phyloP scores from a whole-genome alignment of 768 basidiomycete genomes.

The Piloderma croceum region DNA sequence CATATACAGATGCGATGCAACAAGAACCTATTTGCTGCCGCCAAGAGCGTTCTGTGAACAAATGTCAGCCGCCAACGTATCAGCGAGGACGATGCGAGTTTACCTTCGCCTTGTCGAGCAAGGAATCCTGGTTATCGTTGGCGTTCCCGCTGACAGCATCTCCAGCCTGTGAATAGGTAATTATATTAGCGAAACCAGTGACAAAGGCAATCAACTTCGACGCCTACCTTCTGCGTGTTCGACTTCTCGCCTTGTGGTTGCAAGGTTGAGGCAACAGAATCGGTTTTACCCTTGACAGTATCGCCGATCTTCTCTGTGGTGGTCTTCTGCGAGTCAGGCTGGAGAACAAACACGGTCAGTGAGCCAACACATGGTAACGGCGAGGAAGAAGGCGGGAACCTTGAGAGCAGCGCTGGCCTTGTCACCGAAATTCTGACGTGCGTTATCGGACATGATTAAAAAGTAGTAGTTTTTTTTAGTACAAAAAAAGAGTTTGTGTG shows the following conservation, averaged over 20 bases:
- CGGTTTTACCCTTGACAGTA: slow-evolving; percentile 40
- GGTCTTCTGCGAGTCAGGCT: slow-evolving; percentile 61
- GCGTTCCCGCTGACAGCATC: slow-evolving; percentile 45
- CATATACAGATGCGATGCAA: too few relatives aligned
- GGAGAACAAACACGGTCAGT: not conserved
- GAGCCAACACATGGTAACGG: not conserved
- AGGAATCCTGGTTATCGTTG: slow-evolving; percentile 33
- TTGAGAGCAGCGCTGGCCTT: slow-evolving; percentile 47
- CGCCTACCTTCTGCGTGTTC: slow-evolving; percentile 37
- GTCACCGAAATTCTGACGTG: slow-evolving; percentile 55
- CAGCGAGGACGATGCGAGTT: too few relatives aligned
- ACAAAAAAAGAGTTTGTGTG: too few relatives aligned
- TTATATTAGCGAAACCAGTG: too few relatives aligned
- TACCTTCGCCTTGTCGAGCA: slow-evolving; percentile 14
- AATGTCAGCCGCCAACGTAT: too few relatives aligned
- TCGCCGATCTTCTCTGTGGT: slow-evolving; percentile 47
- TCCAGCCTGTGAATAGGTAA: too few relatives aligned
- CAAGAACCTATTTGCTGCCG: too few relatives aligned
- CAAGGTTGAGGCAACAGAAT: slow-evolving; percentile 41
- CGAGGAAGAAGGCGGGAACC: slow-evolving; percentile 28
- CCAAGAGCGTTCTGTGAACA: too few relatives aligned
- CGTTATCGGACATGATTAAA: slow-evolving; percentile 48
- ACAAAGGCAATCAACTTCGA: too few relatives aligned
- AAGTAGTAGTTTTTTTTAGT: too few relatives aligned
- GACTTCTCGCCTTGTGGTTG: slow-evolving; percentile 56